Conservation (phyloP, 257 asterid species). For the Nicotiana sylvestris region DNA sequence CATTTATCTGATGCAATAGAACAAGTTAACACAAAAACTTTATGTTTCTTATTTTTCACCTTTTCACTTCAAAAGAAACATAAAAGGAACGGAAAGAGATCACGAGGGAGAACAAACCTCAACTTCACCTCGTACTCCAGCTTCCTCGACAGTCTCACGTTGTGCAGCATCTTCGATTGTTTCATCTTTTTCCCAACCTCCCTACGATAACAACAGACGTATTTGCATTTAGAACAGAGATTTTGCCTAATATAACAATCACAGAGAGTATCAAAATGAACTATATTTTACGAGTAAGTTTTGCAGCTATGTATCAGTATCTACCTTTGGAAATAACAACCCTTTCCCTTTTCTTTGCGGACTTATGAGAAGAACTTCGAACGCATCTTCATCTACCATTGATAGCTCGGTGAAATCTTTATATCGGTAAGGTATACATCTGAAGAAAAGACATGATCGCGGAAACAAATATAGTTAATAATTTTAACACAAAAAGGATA, state of each 20-base stretch:
- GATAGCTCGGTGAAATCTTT: constrained; percentile 28
- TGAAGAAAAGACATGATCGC: constrained; percentile 22
- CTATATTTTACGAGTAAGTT: not conserved
- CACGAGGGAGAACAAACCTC: constrained; percentile 42
- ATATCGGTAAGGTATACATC: constrained; percentile 83
- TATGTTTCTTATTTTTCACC: not conserved
- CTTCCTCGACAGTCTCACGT: constrained; percentile 90
- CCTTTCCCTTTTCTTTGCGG: constrained; percentile 85
- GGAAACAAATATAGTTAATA: not conserved
- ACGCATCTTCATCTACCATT: constrained; percentile 50
- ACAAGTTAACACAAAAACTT: not conserved
- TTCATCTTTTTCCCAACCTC: constrained; percentile 94
- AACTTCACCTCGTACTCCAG: constrained; percentile 85
- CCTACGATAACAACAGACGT: constrained; percentile 31
- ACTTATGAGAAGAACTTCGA: constrained; percentile 77
- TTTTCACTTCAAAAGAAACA: not conserved
- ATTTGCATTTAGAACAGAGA: not conserved
- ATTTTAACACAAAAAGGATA: not conserved
- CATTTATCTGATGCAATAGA: not conserved
- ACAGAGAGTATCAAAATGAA: not conserved
- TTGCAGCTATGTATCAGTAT: not conserved
- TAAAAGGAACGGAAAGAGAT: not conserved
- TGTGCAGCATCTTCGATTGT: constrained; percentile 61
- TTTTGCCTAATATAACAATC: not conserved
- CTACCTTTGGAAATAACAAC: constrained; percentile 85